Base-by-base conservation (phyloP, 73 alveolate genomes). In the Symbiodinium pilosum region DNA sequence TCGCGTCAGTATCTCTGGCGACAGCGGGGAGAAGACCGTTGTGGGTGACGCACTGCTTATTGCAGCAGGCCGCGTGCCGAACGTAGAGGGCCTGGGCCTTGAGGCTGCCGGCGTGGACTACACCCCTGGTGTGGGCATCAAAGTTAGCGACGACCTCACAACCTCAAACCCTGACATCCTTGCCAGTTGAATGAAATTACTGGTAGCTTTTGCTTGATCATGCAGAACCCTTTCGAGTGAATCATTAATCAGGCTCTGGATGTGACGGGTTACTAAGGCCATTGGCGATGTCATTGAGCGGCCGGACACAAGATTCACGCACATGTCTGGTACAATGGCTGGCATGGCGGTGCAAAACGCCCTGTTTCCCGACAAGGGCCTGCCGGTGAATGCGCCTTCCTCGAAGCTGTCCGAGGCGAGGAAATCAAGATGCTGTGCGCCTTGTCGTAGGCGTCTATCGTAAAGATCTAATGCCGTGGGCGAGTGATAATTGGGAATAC, bases 241-340 rank as follows among this genome's bases (percentile, higher is more conserved):
- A n/a, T n/a, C n/a, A n/a, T n/a, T n/a, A n/a, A n/a, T n/a, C n/a
- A n/a, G n/a, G n/a, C n/a, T n/a, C n/a, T n/a, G n/a, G n/a, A n/a
- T n/a, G n/a, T n/a, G n/a, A n/a, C n/a, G n/a, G n/a, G n/a, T n/a
- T n/a, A n/a, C n/a, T n/a, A n/a, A n/a, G n/a, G 94, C 94, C 64
- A 59, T 87, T 16, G 94, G 94, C 51, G 94, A 87, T 56, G 94
- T 88, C 86, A 91, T 91, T 47, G 97, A 91, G n/a, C 97, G 97
- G 21, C 68, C 81, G 8, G 97, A 91, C 97, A 69, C 88, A 44
- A 34, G 97, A 42, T 91, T 91, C 30, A 91, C 97, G 40, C 97
- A 91, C 97, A 91, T 91, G 97, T 68, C 97, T 12, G 97, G 97
- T 36, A 91, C 97, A 2, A 91, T 91, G 97, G 97, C 97, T 21